Percentiles rank a stretch among this genome's conserved stretches.
Evolutionary conservation across 371 early-diverging fungal genomes (phyloP).

Genomic region (Amoeboaphelidium protococcarum): DNA sequence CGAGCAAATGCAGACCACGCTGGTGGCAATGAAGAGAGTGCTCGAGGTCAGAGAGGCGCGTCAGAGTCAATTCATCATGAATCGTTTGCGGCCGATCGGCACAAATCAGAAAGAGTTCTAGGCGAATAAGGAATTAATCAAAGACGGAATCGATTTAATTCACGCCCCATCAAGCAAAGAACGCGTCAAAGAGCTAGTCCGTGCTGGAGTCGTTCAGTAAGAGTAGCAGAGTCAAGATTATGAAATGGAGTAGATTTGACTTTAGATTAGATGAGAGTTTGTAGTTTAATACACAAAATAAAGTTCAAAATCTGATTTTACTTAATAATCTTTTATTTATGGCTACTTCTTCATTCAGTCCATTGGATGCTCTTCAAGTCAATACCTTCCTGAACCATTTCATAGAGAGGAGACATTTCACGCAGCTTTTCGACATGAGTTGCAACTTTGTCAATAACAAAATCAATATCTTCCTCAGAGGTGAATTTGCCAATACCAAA

Average conservation of each 20-base stretch:
- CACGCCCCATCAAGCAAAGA: slow-evolving; percentile 26
- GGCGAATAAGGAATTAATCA: slow-evolving; percentile 40
- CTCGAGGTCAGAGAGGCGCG: slow-evolving; percentile 69
- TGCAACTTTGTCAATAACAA: slow-evolving; percentile 53
- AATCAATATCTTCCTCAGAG: slow-evolving; percentile 85
- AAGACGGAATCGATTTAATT: slow-evolving; percentile 59
- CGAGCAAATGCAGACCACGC: slow-evolving; percentile 69
- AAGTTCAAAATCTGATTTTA: too few species aligned
- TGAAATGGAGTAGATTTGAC: background rate
- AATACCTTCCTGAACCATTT: slow-evolving; percentile 87
- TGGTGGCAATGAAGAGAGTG: slow-evolving; percentile 89
- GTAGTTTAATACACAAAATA: too few species aligned
- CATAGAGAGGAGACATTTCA: slow-evolving; percentile 97
- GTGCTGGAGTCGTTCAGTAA: background rate
- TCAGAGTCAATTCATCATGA: slow-evolving; percentile 44
- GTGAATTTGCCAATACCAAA: slow-evolving; percentile 98
- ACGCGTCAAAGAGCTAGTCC: slow-evolving; percentile 13
- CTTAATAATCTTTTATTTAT: too few species aligned
- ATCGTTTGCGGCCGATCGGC: slow-evolving; percentile 13
- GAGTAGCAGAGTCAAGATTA: background rate
- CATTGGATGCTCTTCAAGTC: slow-evolving; percentile 54
- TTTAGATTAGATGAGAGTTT: too few species aligned
- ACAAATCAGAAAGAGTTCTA: slow-evolving; percentile 43
- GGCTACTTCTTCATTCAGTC: background rate
- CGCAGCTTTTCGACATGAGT: slow-evolving; percentile 75